Evolutionary conservation across 345 rosid species (phyloP), one percentile per base, ranked within the genome.

Genomic region (Reutealis trisperma): DNA sequence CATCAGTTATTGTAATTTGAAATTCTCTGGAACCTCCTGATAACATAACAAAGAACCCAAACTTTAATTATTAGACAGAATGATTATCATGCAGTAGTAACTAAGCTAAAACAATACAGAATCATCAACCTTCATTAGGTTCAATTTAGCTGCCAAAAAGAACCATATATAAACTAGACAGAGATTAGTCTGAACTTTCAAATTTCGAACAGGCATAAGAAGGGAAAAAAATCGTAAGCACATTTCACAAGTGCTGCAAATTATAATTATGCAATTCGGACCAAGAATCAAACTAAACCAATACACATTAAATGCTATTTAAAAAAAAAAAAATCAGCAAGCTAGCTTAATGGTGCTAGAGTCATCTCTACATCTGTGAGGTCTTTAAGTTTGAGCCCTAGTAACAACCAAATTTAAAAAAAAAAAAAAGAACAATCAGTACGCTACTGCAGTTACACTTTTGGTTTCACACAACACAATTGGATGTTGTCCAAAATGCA

Each of bases 11-110:
- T 9, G 37, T 11, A 59, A 65, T 30, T 24, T 18, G 70, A 57
- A 69, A 11, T 60, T 70, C 81, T 68, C 9, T 21, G 65, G 66
- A 75, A 79, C n/a, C 47, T 80, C 78, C 85, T 80, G 76, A 57
- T 8, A 73, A 59, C 27, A 71, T 15, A 44, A 74, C 5, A 71
- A 10, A 55, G 1, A 61, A 70, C n/a, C 27, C 18, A 74, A 8
- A 18, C 57, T 57, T 37, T 55, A 19, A 37, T 32, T 67, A 32
- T 32, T 41, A 16, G 21, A 74, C 64, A 16, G 1, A 47, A 16
- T 1, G 21, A 44, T 27, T 13, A 2, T 51, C 59, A 45, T 6
- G 60, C 42, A 44, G 44, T 6, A 49, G 58, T 30, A 63, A 73
- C 41, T 60, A 18, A 60, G 44, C 11, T 59, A 61, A 24, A n/a